phyloP scores from a whole-genome alignment of 257 asterid species.

The Solanum etuberosum region DNA sequence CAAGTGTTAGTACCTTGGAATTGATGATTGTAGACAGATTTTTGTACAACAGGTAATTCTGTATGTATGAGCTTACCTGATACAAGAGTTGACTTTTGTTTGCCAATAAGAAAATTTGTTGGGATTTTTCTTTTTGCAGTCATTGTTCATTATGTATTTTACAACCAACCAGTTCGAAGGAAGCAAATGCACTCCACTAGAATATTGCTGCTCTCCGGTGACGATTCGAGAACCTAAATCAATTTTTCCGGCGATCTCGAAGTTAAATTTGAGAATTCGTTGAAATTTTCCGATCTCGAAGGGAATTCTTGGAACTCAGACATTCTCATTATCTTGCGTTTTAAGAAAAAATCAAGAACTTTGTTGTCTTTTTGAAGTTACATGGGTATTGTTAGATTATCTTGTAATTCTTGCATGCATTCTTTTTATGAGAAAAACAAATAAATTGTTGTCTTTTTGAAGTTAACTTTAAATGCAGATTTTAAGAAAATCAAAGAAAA shows the following conservation, averaged over 20 bases:
- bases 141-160: not conserved
- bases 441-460: not conserved
- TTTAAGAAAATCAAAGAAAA: not conserved
- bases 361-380: no score
- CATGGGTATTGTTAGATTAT: no score
- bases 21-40: constrained; percentile 63
- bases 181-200: not conserved
- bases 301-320: no score
- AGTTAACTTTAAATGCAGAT: not conserved
- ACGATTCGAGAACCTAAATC: no score
- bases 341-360: no score
- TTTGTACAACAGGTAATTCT: constrained; percentile 64
- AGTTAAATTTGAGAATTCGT: no score
- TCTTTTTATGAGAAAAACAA: no score
- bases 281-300: no score
- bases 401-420: no score
- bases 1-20: constrained; percentile 67
- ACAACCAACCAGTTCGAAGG: not conserved
- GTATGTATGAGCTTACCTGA: not conserved
- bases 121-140: not conserved
- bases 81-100: not conserved
- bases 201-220: no score
- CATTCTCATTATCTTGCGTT: no score
- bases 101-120: not conserved
- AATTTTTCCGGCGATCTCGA: no score